A percentile compares a stretch with the other conserved stretches of the same genome.
These are phyloP conservation scores for Epichloe sp. DNA, from an alignment of 2,329 filamentous ascomycete genomes.

Conservation along the genomic window DNA sequence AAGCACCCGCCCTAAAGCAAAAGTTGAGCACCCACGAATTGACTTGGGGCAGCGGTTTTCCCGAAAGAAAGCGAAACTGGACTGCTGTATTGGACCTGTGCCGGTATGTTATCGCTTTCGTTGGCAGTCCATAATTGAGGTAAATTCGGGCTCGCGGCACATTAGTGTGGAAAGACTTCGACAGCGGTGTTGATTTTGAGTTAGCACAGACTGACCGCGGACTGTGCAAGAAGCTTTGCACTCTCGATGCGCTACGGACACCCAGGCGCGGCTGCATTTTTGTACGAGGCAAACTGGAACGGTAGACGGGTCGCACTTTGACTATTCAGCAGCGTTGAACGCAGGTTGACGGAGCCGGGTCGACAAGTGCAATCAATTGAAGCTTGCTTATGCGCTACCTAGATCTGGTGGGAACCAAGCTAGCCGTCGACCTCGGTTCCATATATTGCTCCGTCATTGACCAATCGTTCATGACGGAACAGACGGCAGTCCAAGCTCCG, in stretches of 20 bases:
- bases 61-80: constrained; percentile 27
- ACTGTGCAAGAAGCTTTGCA: neutral
- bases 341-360: neutral
- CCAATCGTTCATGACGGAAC: no score
- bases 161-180: neutral
- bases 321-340: neutral
- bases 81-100: neutral
- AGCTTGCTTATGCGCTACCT: neutral
- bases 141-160: neutral
- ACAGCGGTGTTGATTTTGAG: neutral
- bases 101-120: neutral
- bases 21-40: constrained; percentile 40
- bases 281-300: neutral
- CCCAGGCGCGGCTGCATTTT: neutral
- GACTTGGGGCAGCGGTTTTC: constrained; percentile 36
- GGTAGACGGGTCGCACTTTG: neutral
- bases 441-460: no score
- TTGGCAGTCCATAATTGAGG: neutral
- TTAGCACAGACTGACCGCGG: neutral
- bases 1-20: constrained; percentile 50
- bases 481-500: no score
- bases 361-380: neutral
- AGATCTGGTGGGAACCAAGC: neutral
- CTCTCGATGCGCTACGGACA: neutral
- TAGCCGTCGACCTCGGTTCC: no score